Conservation (phyloP, 352 stramenopile species). For the Thraustochytrium sp. region DNA sequence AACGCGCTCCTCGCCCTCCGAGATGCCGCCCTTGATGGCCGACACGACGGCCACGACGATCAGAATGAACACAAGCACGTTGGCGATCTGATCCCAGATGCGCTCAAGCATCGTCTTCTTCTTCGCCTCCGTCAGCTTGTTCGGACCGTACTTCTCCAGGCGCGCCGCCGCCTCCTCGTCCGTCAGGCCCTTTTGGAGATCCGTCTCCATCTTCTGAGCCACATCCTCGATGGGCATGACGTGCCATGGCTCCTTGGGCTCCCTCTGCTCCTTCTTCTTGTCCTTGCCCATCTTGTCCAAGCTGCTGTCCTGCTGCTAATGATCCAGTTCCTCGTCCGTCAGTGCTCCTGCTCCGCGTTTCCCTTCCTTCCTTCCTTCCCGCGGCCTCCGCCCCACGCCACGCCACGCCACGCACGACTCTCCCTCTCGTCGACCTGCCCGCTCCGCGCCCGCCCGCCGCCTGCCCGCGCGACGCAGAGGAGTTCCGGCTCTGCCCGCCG, state of each 20-base stretch:
- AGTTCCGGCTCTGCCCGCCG: no score
- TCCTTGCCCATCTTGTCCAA: neutral
- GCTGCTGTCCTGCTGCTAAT: no score
- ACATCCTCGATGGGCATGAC: constrained; percentile 54
- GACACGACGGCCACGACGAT: constrained; percentile 14
- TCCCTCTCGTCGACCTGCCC: no score
- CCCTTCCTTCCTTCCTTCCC: no score
- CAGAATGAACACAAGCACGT: constrained; percentile 33
- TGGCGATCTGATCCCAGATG: constrained; percentile 68
- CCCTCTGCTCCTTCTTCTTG: neutral
- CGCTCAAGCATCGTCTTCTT: constrained; percentile 70
- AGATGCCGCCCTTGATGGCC: constrained; percentile 5
- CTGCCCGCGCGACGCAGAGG: no score
- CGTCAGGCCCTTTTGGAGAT: constrained; percentile 61
- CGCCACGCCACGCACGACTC: no score
- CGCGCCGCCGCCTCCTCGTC: constrained; percentile 65
- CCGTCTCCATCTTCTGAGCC: constrained; percentile 68
- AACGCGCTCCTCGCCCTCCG: constrained; percentile 49
- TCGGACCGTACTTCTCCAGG: constrained; percentile 66
- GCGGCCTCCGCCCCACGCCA: no score
- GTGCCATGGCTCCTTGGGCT: neutral
- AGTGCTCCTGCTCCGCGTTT: no score
- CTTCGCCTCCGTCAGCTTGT: constrained; percentile 70
- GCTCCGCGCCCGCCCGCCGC: no score
- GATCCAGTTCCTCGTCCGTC: no score